Evolutionary conservation across 2,329 filamentous ascomycete genomes (phyloP), one percentile per base, ranked within the genome.

Genomic region (Diaporthe batatas): DNA sequence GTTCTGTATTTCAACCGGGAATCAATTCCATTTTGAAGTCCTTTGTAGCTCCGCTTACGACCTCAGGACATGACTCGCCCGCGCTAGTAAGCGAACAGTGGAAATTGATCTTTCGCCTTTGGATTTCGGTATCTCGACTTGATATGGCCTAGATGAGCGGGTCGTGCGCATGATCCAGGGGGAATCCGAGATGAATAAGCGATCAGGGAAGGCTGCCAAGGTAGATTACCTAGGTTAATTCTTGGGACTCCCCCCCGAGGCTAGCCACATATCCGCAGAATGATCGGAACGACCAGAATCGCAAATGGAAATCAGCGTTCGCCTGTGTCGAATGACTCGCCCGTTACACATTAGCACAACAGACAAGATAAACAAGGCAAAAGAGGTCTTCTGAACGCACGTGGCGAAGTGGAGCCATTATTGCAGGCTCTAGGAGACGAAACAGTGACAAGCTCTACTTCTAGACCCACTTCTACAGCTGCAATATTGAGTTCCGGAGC

Each of bases 111-210:
- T 36, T 65, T 32, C 10, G 62, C 44, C 16, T 12, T 36, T 51
- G 8, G 62, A 65, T 65, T 21, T 65, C 62, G 62, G 62, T 65
- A 65, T 65, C 25, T 21, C 29, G 14, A 23, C 62, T 65, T 65
- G 44, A 65, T 65, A 49, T 29, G 62, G 62, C 44, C 44, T 65
- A 65, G 62, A n/a, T 65, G 62, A 51, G 62, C 62, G 62, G 44
- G 62, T 65, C 62, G 29, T 25, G 44, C 62, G 29, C 62, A 65
- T 32, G 44, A 65, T 23, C 62, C 44, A 65, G 62, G 62, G 62
- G 44, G 11, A 36, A 65, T 36, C 16, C 29, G 44, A 51, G 62
- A 21, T 65, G 62, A n/a, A n/a, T 5, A 29, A 36, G 32, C 44
- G 5, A 36, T 65, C 42, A 51, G 29, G 42, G 42, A 51, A 42